Evolutionary conservation across 2,329 filamentous ascomycete species (phyloP).

Genomic region (Lecanoromycetidae sp.): DNA sequence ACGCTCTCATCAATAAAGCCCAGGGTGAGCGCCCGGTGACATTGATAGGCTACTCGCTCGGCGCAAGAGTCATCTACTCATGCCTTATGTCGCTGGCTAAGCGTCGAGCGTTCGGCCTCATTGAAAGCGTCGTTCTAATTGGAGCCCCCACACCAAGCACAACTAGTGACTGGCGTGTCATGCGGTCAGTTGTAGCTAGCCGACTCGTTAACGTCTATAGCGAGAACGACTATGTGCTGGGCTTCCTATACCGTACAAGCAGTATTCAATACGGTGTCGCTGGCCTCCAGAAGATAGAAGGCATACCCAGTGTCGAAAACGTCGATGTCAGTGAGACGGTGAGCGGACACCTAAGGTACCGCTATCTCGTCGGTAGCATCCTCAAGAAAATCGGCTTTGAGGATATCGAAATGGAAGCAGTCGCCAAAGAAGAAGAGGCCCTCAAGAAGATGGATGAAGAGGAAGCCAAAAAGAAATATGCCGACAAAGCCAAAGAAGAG

Average conservation of each 20-base stretch:
- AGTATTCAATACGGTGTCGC: slow-evolving; percentile 64
- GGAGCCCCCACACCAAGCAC: slow-evolving; percentile 59
- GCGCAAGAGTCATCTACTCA: slow-evolving; percentile 60
- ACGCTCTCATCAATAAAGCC: slow-evolving; percentile 60
- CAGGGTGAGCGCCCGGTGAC: slow-evolving; percentile 64
- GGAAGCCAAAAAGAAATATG: slow-evolving; percentile 28
- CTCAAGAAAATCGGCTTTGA: slow-evolving; percentile 42
- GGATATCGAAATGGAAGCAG: slow-evolving; percentile 36
- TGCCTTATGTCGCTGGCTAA: slow-evolving; percentile 61
- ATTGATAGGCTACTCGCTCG: slow-evolving; percentile 60
- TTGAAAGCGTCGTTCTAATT: slow-evolving; percentile 65
- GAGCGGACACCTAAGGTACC: slow-evolving; percentile 39
- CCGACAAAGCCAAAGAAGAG: slow-evolving; percentile 20
- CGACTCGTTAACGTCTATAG: slow-evolving; percentile 71
- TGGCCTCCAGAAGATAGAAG: slow-evolving; percentile 56
- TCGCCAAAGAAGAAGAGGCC: slow-evolving; percentile 36
- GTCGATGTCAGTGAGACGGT: slow-evolving; percentile 41
- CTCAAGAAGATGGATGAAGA: slow-evolving; percentile 31
- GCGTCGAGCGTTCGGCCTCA: slow-evolving; percentile 60
- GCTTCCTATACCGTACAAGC: slow-evolving; percentile 67
- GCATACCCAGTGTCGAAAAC: slow-evolving; percentile 53
- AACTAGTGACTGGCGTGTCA: slow-evolving; percentile 54
- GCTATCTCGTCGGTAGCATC: slow-evolving; percentile 40
- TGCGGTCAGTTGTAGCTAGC: slow-evolving; percentile 60
- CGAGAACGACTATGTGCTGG: slow-evolving; percentile 66